Evolutionary conservation across 2,329 filamentous ascomycete species (phyloP).

Genomic region (Tolypocladium cylindrosporum): DNA sequence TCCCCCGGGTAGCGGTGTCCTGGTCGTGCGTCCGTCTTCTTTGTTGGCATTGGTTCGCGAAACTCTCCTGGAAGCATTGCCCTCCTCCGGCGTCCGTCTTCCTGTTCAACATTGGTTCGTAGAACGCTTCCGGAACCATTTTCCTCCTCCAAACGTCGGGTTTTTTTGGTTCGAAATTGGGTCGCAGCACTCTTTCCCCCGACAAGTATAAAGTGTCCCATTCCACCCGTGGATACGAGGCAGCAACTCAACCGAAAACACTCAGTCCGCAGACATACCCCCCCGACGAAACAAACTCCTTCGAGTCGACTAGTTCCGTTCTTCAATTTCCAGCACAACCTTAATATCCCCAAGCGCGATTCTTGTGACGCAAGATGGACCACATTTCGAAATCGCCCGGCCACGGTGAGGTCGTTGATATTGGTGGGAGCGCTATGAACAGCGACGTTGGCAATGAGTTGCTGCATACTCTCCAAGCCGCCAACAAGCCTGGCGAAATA

Average conservation of each 20-base stretch:
- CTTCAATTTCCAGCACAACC: not conserved
- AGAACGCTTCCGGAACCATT: not conserved
- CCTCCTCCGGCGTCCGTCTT: not conserved
- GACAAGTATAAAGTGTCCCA: not conserved
- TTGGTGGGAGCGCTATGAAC: slow-evolving; percentile 25
- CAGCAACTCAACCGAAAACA: not conserved
- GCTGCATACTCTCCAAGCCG: slow-evolving; percentile 12
- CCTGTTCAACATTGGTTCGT: not conserved
- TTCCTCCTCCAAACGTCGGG: too few relatives aligned
- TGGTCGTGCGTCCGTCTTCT: not conserved
- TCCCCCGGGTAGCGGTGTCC: not conserved
- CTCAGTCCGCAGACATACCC: too few relatives aligned
- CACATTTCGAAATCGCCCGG: not conserved
- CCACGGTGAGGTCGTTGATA: slow-evolving; percentile 26
- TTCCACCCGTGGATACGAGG: not conserved
- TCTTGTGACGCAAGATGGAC: not conserved
- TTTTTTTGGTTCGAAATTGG: too few relatives aligned
- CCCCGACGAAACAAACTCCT: too few relatives aligned
- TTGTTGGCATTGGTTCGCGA: not conserved
- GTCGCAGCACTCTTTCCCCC: not conserved
- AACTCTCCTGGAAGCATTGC: not conserved
- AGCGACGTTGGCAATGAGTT: slow-evolving; percentile 17
- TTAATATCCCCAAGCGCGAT: not conserved
- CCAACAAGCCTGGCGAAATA: slow-evolving; percentile 12
- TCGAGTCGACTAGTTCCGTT: not conserved